phyloP scores from a whole-genome alignment of 495 filamentous ascomycete genomes.

The Aspergillus avenaceus region DNA sequence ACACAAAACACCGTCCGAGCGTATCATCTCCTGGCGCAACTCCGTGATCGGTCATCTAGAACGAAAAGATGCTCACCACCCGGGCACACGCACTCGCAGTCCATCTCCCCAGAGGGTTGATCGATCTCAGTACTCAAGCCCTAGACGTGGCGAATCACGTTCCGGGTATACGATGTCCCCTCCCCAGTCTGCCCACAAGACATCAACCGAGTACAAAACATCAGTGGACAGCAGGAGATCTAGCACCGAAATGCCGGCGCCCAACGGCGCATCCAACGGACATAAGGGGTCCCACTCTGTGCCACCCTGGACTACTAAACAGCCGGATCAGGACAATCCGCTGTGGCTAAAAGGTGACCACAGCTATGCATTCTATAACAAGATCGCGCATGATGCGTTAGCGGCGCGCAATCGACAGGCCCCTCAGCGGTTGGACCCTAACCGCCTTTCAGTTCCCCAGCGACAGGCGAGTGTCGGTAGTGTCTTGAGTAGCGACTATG shows the following conservation, averaged over 20 bases:
- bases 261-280: neutral
- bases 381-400: constrained; percentile 42
- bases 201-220: constrained; percentile 25
- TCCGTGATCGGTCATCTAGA: constrained; percentile 58
- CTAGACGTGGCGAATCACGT: constrained; percentile 21
- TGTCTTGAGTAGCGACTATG: constrained; percentile 44
- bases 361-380: constrained; percentile 51
- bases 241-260: constrained; percentile 15
- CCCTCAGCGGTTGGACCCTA: constrained; percentile 26
- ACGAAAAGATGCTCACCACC: constrained; percentile 37
- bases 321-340: constrained; percentile 34
- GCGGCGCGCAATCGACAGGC: constrained; percentile 28
- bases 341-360: constrained; percentile 50
- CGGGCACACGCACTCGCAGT: constrained; percentile 43
- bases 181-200: constrained; percentile 30
- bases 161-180: constrained; percentile 32
- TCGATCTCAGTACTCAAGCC: constrained; percentile 25
- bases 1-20: constrained; percentile 64
- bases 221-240: constrained; percentile 24
- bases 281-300: constrained; percentile 11
- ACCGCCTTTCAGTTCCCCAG: constrained; percentile 19
- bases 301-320: constrained; percentile 13
- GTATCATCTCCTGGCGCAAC: constrained; percentile 91
- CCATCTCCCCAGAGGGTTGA: constrained; percentile 55
- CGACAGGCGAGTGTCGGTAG: constrained; percentile 35